A percentile compares a stretch with the other conserved stretches of the same genome.
phyloP scores from a whole-genome alignment of 495 filamentous ascomycete genomes.

The Patellaria atrata region DNA sequence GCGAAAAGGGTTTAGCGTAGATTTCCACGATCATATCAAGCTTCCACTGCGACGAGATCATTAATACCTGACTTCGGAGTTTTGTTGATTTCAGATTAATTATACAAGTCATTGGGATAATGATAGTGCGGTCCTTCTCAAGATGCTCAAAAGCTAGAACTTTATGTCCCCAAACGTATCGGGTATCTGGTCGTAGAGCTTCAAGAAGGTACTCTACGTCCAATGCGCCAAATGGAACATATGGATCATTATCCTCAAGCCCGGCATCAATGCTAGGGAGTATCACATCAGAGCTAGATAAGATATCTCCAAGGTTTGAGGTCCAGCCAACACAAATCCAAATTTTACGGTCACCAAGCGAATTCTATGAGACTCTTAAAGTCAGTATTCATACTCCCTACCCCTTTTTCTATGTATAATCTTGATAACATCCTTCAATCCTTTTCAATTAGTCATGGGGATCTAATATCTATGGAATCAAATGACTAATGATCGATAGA shows the following conservation, averaged over 20 bases:
- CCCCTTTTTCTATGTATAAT: conserved; percentile 1
- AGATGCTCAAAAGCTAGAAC: conserved; percentile 7
- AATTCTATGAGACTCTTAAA: conserved; percentile 85
- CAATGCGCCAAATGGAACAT: conserved; percentile 10
- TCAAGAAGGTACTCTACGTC: conserved; percentile 19
- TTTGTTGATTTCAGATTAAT: conserved; percentile 5
- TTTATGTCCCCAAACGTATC: neutral
- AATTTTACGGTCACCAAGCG: conserved; percentile 61
- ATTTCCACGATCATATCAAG: conserved; percentile 1
- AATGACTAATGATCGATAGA: conserved; percentile 28
- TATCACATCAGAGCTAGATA: conserved; percentile 72
- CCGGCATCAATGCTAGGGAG: conserved; percentile 40
- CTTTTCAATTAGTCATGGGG: neutral
- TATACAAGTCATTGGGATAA: conserved; percentile 9
- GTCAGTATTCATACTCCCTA: conserved; percentile 37
- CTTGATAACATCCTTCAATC: conserved; percentile 3
- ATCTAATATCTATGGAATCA: conserved; percentile 1
- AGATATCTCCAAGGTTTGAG: conserved; percentile 77
- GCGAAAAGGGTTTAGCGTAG: conserved; percentile 1
- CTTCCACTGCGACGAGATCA: no score
- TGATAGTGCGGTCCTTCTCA: conserved; percentile 20
- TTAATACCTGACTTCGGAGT: no score
- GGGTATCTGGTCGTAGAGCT: neutral
- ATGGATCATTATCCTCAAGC: no score
- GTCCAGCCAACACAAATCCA: conserved; percentile 65